Percentiles rank a stretch among this genome's conserved stretches.
Conservation (phyloP, 176 grass and related monocot genomes). For the Eleusine indica region DNA sequence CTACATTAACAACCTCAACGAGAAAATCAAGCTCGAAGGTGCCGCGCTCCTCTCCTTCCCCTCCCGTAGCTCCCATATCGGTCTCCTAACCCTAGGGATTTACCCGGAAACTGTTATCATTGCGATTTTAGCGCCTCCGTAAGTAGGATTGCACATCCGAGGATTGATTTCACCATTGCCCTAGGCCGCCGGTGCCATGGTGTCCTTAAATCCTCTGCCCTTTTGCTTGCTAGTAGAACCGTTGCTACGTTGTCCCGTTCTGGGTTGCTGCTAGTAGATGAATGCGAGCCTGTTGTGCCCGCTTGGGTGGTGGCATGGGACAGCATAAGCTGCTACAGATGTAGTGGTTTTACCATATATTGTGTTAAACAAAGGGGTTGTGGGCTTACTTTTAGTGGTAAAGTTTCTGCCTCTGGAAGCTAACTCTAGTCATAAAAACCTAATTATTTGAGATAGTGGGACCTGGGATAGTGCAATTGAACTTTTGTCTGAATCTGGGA, state of each 20-base stretch:
- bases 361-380: neutral
- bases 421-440: neutral
- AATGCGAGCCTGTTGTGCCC: neutral
- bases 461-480: neutral
- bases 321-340: neutral
- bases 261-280: neutral
- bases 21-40: conserved; percentile 98
- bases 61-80: neutral
- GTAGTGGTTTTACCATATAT: neutral
- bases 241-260: neutral
- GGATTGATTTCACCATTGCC: neutral
- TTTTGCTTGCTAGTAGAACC: no score
- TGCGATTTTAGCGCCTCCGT: neutral
- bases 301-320: no score
- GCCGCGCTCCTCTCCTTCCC: neutral
- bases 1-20: conserved; percentile 99
- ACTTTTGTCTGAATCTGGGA: neutral
- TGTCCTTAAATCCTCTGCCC: no score
- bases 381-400: neutral
- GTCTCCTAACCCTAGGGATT: conserved; percentile 46
- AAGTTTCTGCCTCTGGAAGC: neutral
- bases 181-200: no score
- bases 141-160: neutral
- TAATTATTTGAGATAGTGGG: neutral
- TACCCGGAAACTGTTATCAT: neutral